These are phyloP conservation scores for Diaporthe citri DNA, from an alignment of 2,329 filamentous ascomycete genomes.

Conservation along the genomic window DNA sequence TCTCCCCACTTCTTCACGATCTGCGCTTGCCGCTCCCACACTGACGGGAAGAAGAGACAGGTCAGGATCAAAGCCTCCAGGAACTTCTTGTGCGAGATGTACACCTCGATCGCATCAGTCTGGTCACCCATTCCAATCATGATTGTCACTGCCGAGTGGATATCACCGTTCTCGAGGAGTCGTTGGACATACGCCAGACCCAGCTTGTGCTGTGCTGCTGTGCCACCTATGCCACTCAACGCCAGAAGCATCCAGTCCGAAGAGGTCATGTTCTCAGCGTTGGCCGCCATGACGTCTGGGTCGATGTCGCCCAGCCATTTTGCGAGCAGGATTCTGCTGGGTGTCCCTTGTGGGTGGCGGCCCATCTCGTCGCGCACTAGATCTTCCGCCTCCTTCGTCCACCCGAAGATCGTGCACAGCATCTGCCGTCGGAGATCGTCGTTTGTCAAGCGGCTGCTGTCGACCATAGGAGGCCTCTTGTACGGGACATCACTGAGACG, in stretches of 20 bases:
- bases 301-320: conserved; percentile 94
- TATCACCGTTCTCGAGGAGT: conserved; percentile 87
- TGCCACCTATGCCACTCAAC: conserved; percentile 85
- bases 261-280: conserved; percentile 88
- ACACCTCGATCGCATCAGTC: conserved; percentile 96
- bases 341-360: conserved; percentile 78
- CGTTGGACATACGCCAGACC: conserved; percentile 92
- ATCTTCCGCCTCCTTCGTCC: conserved; percentile 86
- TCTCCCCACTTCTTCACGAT: conserved; percentile 97
- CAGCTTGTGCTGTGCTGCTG: conserved; percentile 87
- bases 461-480: conserved; percentile 72
- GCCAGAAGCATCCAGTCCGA: conserved; percentile 98
- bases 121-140: conserved; percentile 92
- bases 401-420: conserved; percentile 94
- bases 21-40: conserved; percentile 92
- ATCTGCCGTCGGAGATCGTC: conserved; percentile 90
- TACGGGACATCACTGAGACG: conserved; percentile 88
- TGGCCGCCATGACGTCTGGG: conserved; percentile 83
- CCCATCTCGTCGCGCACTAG: conserved; percentile 87
- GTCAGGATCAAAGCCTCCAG: conserved; percentile 94
- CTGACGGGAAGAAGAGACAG: conserved; percentile 82
- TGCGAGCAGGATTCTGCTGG: conserved; percentile 83
- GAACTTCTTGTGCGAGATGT: conserved; percentile 89
- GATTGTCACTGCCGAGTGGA: conserved; percentile 93
- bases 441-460: conserved; percentile 73